These are phyloP conservation scores for Sphaerulina populicola DNA, from an alignment of 2,329 filamentous ascomycete species.

Conservation along the genomic window DNA sequence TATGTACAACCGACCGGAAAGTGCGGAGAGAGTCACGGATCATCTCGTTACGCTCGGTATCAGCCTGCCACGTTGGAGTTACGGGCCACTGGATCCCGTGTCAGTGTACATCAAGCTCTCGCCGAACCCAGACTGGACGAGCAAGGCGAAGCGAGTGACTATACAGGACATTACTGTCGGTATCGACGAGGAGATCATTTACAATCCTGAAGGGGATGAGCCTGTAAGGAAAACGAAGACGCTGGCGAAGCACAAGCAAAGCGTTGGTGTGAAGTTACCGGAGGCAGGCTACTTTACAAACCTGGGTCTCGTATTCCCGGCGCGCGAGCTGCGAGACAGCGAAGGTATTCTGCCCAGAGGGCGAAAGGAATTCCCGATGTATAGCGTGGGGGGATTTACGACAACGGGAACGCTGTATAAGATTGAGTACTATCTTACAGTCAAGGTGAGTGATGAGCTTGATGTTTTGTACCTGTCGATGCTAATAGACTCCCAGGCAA, in stretches of 20 bases:
- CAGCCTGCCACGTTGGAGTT: conserved; percentile 89
- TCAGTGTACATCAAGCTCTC: conserved; percentile 91
- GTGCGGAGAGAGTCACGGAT: conserved; percentile 74
- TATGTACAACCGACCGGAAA: conserved; percentile 97
- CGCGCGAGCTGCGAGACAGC: conserved; percentile 74
- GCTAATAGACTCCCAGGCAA: conserved; percentile 53
- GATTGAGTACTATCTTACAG: conserved; percentile 91
- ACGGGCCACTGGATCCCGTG: conserved; percentile 88
- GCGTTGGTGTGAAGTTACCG: conserved; percentile 73
- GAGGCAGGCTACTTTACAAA: conserved; percentile 91
- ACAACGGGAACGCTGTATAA: conserved; percentile 93
- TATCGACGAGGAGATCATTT: conserved; percentile 98
- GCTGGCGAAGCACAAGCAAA: conserved; percentile 73
- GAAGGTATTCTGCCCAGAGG: conserved; percentile 81
- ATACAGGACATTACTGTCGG: conserved; percentile 89
- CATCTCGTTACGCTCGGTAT: conserved; percentile 87
- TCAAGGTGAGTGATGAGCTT: conserved; percentile 60
- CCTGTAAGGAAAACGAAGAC: conserved; percentile 83
- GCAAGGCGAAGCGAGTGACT: conserved; percentile 81
- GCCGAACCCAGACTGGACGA: conserved; percentile 85
- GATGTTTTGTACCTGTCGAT: neutral
- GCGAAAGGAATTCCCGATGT: conserved; percentile 80
- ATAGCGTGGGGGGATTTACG: conserved; percentile 82
- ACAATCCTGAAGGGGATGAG: conserved; percentile 73
- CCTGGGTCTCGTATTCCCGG: conserved; percentile 80